Conservation (phyloP, 495 filamentous ascomycete genomes). For the Talaromyces liani region DNA sequence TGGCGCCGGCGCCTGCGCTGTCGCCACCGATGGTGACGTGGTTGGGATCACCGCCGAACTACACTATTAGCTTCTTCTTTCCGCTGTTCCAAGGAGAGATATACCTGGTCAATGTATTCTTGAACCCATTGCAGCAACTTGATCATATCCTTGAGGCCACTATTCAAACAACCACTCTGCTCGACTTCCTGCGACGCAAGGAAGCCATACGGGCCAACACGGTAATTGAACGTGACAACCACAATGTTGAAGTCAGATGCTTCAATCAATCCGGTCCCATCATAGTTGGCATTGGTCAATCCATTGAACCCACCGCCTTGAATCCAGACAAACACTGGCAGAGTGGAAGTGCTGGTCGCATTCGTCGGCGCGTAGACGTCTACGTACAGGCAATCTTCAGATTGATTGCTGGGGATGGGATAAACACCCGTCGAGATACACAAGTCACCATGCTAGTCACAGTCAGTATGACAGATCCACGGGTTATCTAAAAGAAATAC, state of each 20-base stretch:
- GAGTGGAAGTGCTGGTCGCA: constrained; percentile 28
- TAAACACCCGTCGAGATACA: constrained; percentile 42
- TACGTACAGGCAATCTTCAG: constrained; percentile 70
- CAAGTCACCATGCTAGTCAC: constrained; percentile 35
- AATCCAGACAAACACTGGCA: constrained; percentile 69
- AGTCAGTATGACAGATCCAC: background rate
- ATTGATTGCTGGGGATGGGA: constrained; percentile 28
- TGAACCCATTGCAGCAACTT: constrained; percentile 64
- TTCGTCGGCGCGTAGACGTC: constrained; percentile 64
- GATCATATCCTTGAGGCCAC: constrained; percentile 64
- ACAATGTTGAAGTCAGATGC: constrained; percentile 54
- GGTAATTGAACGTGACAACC: constrained; percentile 72
- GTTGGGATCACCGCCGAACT: constrained; percentile 68
- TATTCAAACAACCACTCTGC: constrained; percentile 51
- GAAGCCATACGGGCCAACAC: constrained; percentile 69
- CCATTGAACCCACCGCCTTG: constrained; percentile 68
- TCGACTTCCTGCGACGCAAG: constrained; percentile 55
- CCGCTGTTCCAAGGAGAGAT: too few relatives aligned
- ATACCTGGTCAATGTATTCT: constrained; percentile 49
- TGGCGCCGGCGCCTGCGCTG: constrained; percentile 62
- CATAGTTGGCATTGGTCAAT: constrained; percentile 58
- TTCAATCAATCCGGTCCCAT: constrained; percentile 53
- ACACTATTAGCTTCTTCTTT: background rate
- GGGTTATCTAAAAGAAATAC: too few relatives aligned
- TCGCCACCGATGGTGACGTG: constrained; percentile 66